Percentiles rank a stretch among this genome's conserved stretches.
These are phyloP conservation scores for Alternaria postmessia DNA, from an alignment of 2,329 filamentous ascomycete species.

Conservation along the genomic window DNA sequence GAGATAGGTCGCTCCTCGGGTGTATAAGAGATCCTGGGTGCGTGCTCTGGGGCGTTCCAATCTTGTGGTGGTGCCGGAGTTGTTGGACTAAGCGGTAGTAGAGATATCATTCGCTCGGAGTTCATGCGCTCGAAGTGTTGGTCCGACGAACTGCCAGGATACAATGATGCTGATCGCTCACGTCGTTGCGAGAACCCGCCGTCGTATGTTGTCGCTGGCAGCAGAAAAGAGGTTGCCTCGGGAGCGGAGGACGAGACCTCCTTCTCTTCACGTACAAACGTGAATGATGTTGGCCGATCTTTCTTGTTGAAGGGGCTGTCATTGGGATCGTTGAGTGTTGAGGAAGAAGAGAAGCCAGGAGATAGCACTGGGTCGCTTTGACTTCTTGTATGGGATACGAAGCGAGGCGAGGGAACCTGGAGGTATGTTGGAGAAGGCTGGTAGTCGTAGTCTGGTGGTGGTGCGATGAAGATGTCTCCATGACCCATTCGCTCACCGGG, in stretches of 20 bases:
- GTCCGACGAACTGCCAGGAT: constrained; percentile 11
- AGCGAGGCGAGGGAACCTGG: constrained; percentile 20
- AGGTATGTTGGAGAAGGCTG: constrained; percentile 18
- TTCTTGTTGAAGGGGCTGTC: constrained; percentile 17
- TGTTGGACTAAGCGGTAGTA: constrained; percentile 14
- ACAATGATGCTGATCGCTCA: constrained; percentile 23
- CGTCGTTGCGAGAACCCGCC: constrained; percentile 18
- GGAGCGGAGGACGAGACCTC: constrained; percentile 20
- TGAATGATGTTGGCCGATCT: constrained; percentile 22
- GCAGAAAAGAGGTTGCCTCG: constrained; percentile 24
- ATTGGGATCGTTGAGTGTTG: constrained; percentile 23
- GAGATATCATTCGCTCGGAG: constrained; percentile 12
- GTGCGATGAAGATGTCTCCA: constrained; percentile 46
- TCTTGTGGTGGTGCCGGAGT: constrained; percentile 4
- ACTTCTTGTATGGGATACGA: constrained; percentile 28
- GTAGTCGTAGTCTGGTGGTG: constrained; percentile 48
- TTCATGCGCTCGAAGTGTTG: constrained; percentile 2
- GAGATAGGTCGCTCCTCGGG: constrained; percentile 26
- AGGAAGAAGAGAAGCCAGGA: constrained; percentile 30
- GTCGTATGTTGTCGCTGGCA: constrained; percentile 36
- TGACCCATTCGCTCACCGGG: constrained; percentile 45
- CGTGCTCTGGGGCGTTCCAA: background rate
- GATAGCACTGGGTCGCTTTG: constrained; percentile 33
- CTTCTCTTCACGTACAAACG: constrained; percentile 20
- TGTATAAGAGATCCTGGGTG: constrained; percentile 21